Evolutionary conservation across 2,329 filamentous ascomycete genomes (phyloP), one percentile per base, ranked within the genome.

Genomic region (Trichocomaceae sp.): DNA sequence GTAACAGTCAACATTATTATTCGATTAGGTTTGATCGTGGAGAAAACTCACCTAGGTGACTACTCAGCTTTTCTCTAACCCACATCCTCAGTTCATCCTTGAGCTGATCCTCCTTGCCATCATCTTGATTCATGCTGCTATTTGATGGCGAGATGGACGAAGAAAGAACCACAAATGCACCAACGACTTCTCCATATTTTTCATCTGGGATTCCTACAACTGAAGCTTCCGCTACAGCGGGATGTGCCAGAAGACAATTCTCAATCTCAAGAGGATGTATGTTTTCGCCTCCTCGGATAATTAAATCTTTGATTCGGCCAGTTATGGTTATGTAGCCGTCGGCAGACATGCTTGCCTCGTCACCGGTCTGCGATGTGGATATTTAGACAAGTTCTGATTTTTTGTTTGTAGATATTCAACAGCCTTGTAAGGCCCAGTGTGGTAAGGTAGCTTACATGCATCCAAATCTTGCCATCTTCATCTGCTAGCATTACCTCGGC

Each of bases 241-340:
- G 78, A 66, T 92, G 85, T 41, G 82, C 81, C 58, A 95, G 83
- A 5, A 97, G 78, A 61, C 84, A 92, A 66, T 95, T 91, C 70
- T 99, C 93, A 2, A 97, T 80, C 70, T 97, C 93, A 5, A 96
- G 77, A 0, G 93, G 93, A 69, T 96, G 89, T 54, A 96, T 96
- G 68, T 99, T 99, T 69, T 97, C 93, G 22, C 93, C 93, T 26
- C 88, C 92, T 23, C 90, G 83, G 67, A 97, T 97, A 63, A 99
- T 96, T 53, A 97, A 73, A 68, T 99, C 93, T 72, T 97, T 97
- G 66, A 96, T 92, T 15, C 91, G 80, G 2, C 91, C 90, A 0
- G 90, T 96, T 65, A 97, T 96, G 62, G 82, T 81, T 2, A 96
- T 82, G 67, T 90, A 97, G 2, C 92, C 93, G 26, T 90, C 79